These are phyloP conservation scores for Lasiodiplodia sp. DNA, from an alignment of 2,329 filamentous ascomycete genomes.

Conservation along the genomic window DNA sequence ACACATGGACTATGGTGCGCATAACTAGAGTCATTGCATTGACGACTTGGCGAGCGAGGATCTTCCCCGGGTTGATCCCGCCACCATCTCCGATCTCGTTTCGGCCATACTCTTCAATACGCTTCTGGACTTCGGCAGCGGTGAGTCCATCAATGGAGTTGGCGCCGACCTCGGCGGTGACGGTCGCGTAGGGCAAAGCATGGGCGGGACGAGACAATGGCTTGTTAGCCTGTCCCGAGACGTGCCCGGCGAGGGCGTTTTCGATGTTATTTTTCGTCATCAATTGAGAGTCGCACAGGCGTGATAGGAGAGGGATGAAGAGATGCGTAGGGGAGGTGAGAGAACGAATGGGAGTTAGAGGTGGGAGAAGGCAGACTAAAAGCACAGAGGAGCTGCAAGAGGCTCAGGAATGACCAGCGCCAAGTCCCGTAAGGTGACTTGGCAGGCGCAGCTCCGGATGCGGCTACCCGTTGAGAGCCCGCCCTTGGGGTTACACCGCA, in stretches of 20 bases:
- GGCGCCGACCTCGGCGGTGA: conserved; percentile 66
- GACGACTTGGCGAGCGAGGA: conserved; percentile 74
- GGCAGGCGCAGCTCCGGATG: neutral
- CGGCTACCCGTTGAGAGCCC: neutral
- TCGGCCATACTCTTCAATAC: conserved; percentile 66
- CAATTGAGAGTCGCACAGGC: neutral
- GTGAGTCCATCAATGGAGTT: conserved; percentile 73
- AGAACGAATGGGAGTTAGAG: neutral
- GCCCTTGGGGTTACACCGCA: neutral
- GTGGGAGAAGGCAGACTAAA: neutral
- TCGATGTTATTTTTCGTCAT: neutral
- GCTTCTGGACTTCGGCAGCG: conserved; percentile 64
- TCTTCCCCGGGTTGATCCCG: conserved; percentile 73
- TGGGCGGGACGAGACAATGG: conserved; percentile 69
- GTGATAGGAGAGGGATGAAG: neutral
- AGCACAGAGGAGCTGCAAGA: conserved; percentile 26
- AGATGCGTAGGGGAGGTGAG: neutral
- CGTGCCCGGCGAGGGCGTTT: conserved; percentile 44
- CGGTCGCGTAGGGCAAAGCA: conserved; percentile 61
- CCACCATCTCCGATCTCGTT: conserved; percentile 76
- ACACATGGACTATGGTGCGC: conserved; percentile 18
- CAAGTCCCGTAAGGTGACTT: neutral
- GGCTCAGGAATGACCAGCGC: neutral
- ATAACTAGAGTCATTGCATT: conserved; percentile 78
- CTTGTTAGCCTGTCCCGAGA: conserved; percentile 57